Evolutionary conservation across 345 rosid genomes (phyloP).

Genomic region (Hypericum androsaemum): DNA sequence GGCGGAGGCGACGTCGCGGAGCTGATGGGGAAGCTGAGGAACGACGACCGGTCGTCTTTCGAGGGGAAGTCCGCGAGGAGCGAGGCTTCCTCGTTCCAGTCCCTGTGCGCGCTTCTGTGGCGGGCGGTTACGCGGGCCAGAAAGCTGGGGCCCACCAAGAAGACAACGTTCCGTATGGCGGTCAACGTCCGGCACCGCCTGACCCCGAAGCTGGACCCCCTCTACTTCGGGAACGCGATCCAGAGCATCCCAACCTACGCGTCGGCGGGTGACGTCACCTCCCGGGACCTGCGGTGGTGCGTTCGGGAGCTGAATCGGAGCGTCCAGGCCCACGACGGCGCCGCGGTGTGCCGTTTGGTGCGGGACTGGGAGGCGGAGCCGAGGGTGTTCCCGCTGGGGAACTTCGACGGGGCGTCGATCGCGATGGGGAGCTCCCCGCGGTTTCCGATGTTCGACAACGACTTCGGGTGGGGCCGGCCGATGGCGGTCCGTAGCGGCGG

Average conservation of each 20-base stretch:
- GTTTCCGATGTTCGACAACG: too few relatives aligned
- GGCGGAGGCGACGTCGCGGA: conserved; percentile 35
- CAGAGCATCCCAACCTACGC: conserved; percentile 80
- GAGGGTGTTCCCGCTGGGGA: too few relatives aligned
- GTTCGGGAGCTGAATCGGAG: conserved; percentile 56
- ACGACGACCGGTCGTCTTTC: conserved; percentile 41
- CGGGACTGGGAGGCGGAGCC: conserved; percentile 72
- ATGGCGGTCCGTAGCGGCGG: conserved; percentile 76
- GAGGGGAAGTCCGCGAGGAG: conserved; percentile 12
- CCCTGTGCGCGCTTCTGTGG: conserved; percentile 70
- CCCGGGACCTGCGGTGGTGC: conserved; percentile 71
- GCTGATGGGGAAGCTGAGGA: conserved; percentile 51
- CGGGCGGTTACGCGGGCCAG: conserved; percentile 78
- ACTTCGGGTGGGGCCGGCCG: conserved; percentile 95
- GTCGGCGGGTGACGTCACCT: conserved; percentile 54
- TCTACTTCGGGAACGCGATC: conserved; percentile 88
- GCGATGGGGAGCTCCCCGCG: conserved; percentile 94
- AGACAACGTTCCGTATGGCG: conserved; percentile 82
- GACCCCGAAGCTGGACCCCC: conserved; percentile 52
- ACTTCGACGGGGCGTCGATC: conserved; percentile 65
- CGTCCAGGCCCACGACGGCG: conserved; percentile 52
- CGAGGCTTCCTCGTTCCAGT: conserved; percentile 88
- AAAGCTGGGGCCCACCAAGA: conserved; percentile 37
- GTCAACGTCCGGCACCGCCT: conserved; percentile 64
- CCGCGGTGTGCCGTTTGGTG: conserved; percentile 33